Base-by-base conservation (phyloP, 768 basidiomycete genomes). In the Trichaptum fuscoviolaceum region DNA sequence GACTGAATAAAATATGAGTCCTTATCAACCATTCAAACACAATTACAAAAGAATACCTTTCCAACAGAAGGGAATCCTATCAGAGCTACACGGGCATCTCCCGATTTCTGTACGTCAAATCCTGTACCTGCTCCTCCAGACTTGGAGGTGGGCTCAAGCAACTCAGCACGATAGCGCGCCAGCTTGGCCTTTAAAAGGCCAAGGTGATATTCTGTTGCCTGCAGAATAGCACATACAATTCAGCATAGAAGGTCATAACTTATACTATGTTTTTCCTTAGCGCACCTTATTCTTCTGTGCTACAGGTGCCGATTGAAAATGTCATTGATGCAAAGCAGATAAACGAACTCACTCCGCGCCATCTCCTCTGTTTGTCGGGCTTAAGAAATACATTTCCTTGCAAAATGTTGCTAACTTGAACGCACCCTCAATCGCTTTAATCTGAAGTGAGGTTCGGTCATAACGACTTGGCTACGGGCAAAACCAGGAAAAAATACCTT, bases 1-100 rank as follows among this genome's bases (percentile, higher is more conserved):
- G 94, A 96, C 87, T 98, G 70, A 59, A 57, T 62, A 62, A 35
- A 17, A 61, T 60, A 60, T 61, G 59, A 25, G 15, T 34, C 15
- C 30, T 61, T 25, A 61, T 25, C 59, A 12, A 3, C 59, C 23
- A 61, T 25, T 61, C 63, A 35, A 52, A 18, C 10, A n/a, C 24
- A 17, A 35, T 36, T 12, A 4, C 59, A 18, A 61, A 61, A 25
- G 23, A 7, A 7, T 24, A 85, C 90, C 83, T 92, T 93, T 73
- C 96, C 96, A 61, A 97, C 95, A 6, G 95, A 96, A 0, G 96
- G 96, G 77, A 98, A 97, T 9, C 96, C 96, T 60, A 97, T 97
- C 65, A 97, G 79, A 24, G 94, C 93, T 25, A 96, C 91, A 73
- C 94, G 81, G 57, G 95, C 94, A 79, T 96, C 95, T 67, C 95